Evolutionary conservation across 257 asterid genomes (phyloP).

Genomic region (Nicotiana tabacum): DNA sequence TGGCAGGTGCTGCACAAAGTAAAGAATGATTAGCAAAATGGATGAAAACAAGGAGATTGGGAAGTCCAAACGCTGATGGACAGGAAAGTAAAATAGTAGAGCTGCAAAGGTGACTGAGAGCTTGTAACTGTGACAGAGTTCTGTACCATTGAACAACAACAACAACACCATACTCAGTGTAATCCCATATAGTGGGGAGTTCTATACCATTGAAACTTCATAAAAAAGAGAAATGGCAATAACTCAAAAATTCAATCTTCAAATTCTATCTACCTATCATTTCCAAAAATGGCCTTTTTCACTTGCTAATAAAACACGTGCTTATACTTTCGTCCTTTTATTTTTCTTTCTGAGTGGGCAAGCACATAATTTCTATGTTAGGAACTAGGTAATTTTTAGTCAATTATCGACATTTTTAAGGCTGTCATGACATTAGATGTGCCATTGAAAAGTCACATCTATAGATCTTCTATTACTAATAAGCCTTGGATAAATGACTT

Average conservation of each 20-base stretch:
- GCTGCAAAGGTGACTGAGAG: background rate
- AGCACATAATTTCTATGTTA: background rate
- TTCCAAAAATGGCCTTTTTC: background rate
- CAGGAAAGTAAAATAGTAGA: background rate
- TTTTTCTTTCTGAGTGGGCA: background rate
- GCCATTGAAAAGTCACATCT: background rate
- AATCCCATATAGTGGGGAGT: no score
- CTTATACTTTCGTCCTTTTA: background rate
- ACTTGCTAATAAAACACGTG: background rate
- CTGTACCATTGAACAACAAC: background rate
- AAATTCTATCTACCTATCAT: background rate
- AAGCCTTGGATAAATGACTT: background rate
- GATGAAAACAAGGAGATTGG: background rate
- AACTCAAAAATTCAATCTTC: background rate
- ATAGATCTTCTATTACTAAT: background rate
- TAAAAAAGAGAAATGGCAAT: background rate
- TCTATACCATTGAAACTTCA: background rate
- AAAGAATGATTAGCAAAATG: background rate
- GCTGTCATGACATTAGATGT: background rate
- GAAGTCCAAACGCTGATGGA: background rate
- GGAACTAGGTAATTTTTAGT: background rate
- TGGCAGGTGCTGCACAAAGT: slow-evolving; percentile 14
- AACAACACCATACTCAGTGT: no score
- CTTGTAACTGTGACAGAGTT: background rate
- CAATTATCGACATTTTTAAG: background rate